Evolutionary conservation across 495 filamentous ascomycete species (phyloP), one percentile per base, ranked within the genome.

Genomic region (Podospora comata): DNA sequence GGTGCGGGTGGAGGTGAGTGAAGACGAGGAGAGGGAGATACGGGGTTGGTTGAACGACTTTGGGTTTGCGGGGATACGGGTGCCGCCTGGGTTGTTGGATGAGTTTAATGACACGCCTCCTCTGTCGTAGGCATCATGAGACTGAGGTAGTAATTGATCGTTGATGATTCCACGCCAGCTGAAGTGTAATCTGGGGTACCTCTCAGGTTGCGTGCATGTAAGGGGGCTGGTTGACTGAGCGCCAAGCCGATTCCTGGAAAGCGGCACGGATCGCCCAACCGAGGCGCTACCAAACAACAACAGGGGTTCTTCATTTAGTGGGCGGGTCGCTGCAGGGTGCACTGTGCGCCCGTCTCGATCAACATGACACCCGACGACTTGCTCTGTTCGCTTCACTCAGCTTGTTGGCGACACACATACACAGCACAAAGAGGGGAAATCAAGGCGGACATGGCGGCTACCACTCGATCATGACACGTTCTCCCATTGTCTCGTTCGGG

Each of bases 21-120:
- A 70, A 0, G 78, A 81, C 34, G 86, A 89, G 62, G 77, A 80
- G 48, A 67, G 70, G 23, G 77, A 82, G 65, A 79, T 87, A 48
- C 72, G 85, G 32, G 48, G 32, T 9, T 65, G 57, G 64, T 57
- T 74, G 15, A 64, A 68, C 13, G 62, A 69, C 16, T 53, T 65
- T 19, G 70, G 60, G 3, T 54, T 70, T 26, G 67, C 68, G 0
- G 72, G 72, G 0, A 27, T 62, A 11, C 44, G 70, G 9, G 65
- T 60, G 20, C 65, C 70, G 18, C 65, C 67, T 20, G 68, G 68
- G 16, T 32, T 72, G 62, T 15, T 74, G 60, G 67, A 55, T 39
- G 70, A 70, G 66, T 74, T 72, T 28, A 67, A 69, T 18, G 70
- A 74, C 59, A 71, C 71, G 26, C 71, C 71, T 4, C 58, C 62